Evolutionary conservation across 257 asterid genomes (phyloP), one percentile per base, ranked within the genome.

Genomic region (Rehmannia glutinosa): DNA sequence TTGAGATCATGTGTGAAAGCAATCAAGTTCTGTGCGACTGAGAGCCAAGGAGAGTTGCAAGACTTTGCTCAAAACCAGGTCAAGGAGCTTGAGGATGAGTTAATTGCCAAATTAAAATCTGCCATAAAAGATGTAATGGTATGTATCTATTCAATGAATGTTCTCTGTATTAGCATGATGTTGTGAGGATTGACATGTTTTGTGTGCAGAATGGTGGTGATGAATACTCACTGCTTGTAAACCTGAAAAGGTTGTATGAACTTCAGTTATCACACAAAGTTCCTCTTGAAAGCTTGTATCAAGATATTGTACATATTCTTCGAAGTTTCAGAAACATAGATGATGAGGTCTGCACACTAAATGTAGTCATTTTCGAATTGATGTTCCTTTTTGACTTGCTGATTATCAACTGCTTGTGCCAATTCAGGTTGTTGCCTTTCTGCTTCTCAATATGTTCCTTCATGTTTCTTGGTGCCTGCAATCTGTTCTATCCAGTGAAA

Each of bases 361-460:
- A 35, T 43, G 51, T 66, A 38, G 53, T 59, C 10, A 68, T 54
- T 71, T 23, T 49, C 28, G 38, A 32, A 21, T 51, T 24, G 17
- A 10, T 20, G 9, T 51, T 51, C 58, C 16, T 2, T 51, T 43
- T 32, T 24, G 49, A 52, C 64, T 62, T 67, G 69, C 70, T 77
- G 77, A 77, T 60, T 19, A 39, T 56, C 49, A 64, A 15, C 50
- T 30, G 51, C 64, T 71, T 75, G 54, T 79, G 41, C 36, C 30
- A 21, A 51, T 81, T 61, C 89, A 93, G 98, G 95, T 93, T 67
- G 80, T 83, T 57, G 72, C 84, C 33, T 90, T 93, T 77, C 79
- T 93, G 86, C 96, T 93, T 67, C 89, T 90, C 47, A 93, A 93
- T 84, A 91, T 93, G 99, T 87, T 76, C 84, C 77, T 93, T 83